Base-by-base conservation (phyloP, 331 rosid genomes). In the Pyracantha coccinea region DNA sequence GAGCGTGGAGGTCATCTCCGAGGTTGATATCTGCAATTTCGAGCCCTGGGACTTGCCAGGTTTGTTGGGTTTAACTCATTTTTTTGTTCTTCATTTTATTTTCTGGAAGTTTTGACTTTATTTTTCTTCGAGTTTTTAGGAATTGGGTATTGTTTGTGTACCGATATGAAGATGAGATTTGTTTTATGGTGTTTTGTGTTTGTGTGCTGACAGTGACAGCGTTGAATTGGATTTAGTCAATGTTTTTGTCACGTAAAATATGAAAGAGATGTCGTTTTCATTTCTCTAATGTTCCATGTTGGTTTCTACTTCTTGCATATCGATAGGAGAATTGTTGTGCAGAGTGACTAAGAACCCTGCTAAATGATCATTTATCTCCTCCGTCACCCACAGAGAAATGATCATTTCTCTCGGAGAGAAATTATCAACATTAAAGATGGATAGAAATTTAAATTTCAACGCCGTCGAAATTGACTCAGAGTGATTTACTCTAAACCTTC, bases 41-140 rank as follows among this genome's bases (percentile, higher is more conserved):
- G 99, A 94, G 77, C 99, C 99, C 44, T 94, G 99, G 93, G 97
- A 90, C 75, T 82, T 94, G 67, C 97, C 97, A 66, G 99, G 99
- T 92, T 38, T 28, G 64, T 78, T 29, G 45, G n/a, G 23, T 16
- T 68, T 50, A 4, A 47, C 50, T 29, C 21, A 31, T 63, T 19
- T 35, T 21, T 61, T 23, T 8, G 25, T 61, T 54, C 47, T 16
- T 25, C 27, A 15, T 17, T 59, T 19, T 67, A 52, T 67, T 6
- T 17, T 5, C 23, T 47, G 16, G 4, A 50, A 27, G 4, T 55
- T 5, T n/a, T 50, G 4, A 14, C 14, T 27, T 71, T 27, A 27
- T 27, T 4, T 23, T 71, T 24, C 20, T 67, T n/a, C 21, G 20
- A 50, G 6, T 6, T 23, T 5, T 55, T 52, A 44, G 31, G 32